These are phyloP conservation scores for Triglochin maritima DNA, from an alignment of 106 monocot genomes.

Conservation along the genomic window DNA sequence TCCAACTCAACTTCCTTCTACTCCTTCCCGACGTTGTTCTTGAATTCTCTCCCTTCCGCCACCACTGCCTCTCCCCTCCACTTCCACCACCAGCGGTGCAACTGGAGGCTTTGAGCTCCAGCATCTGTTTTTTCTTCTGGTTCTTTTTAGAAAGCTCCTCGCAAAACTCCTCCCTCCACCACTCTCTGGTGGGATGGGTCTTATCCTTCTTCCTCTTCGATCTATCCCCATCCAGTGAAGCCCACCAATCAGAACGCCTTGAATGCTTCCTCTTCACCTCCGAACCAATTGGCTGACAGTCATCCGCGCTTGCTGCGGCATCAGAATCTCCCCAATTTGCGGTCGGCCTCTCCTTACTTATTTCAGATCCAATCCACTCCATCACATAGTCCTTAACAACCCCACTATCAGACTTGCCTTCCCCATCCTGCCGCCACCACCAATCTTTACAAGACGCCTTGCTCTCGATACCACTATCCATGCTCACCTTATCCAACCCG, in stretches of 20 bases:
- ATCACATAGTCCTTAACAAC: conserved; percentile 87
- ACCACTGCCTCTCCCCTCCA: conserved; percentile 38
- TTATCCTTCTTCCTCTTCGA: conserved; percentile 39
- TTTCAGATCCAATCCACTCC: conserved; percentile 93
- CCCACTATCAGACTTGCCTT: conserved; percentile 18
- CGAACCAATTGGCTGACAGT: neutral
- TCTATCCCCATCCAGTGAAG: conserved; percentile 32
- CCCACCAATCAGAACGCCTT: conserved; percentile 51
- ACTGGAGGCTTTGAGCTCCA: conserved; percentile 21
- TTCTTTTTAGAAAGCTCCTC: conserved; percentile 79
- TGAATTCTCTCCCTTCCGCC: conserved; percentile 43
- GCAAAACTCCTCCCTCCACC: conserved; percentile 91
- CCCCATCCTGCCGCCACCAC: conserved; percentile 62
- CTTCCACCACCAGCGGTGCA: neutral
- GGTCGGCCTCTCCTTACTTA: conserved; percentile 74
- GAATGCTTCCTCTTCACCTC: conserved; percentile 30
- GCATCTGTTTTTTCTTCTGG: conserved; percentile 24
- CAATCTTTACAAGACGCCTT: conserved; percentile 25
- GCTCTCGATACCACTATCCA: conserved; percentile 17
- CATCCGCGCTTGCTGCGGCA: neutral
- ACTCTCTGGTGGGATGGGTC: conserved; percentile 43
- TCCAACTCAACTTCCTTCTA: conserved; percentile 31
- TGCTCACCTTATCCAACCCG: conserved; percentile 43
- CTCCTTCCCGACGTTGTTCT: conserved; percentile 6
- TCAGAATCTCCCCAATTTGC: conserved; percentile 25